Percentiles rank a stretch among this genome's conserved stretches.
Conservation (phyloP, 352 stramenopile species). For the Phytophthora crassamura region DNA sequence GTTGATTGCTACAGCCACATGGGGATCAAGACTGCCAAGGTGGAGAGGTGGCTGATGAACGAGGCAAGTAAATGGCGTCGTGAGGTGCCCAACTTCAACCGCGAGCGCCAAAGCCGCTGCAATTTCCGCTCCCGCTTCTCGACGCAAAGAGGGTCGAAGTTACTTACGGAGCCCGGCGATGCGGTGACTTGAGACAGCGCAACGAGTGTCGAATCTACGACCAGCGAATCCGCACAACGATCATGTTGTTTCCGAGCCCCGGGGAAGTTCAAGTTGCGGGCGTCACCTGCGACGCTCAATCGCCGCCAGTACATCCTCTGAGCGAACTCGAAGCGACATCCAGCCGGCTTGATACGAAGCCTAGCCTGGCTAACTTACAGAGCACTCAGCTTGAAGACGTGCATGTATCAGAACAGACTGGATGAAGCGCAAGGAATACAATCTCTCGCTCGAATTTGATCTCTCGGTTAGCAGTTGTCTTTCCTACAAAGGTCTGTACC, state of each 20-base stretch:
- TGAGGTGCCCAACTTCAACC: constrained; percentile 8
- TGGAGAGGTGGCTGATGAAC: too few relatives aligned
- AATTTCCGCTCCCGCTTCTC: neutral
- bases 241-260: too few relatives aligned
- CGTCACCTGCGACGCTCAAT: too few relatives aligned
- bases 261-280: constrained; percentile 6
- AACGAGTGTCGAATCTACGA: constrained; percentile 9
- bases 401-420: too few relatives aligned
- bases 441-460: neutral
- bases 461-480: neutral
- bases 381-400: too few relatives aligned
- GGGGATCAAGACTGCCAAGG: neutral
- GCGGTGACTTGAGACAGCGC: constrained; percentile 3
- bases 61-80: neutral
- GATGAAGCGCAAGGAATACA: neutral
- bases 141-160: neutral
- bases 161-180: constrained; percentile 2
- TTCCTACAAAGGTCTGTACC: neutral
- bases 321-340: too few relatives aligned
- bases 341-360: too few relatives aligned
- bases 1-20: constrained; percentile 17
- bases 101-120: neutral
- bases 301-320: too few relatives aligned
- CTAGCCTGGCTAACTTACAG: too few relatives aligned
- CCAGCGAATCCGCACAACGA: constrained; percentile 1